These are phyloP conservation scores for Cyclocybe cylindracea DNA, from an alignment of 768 basidiomycete species.

Conservation along the genomic window DNA sequence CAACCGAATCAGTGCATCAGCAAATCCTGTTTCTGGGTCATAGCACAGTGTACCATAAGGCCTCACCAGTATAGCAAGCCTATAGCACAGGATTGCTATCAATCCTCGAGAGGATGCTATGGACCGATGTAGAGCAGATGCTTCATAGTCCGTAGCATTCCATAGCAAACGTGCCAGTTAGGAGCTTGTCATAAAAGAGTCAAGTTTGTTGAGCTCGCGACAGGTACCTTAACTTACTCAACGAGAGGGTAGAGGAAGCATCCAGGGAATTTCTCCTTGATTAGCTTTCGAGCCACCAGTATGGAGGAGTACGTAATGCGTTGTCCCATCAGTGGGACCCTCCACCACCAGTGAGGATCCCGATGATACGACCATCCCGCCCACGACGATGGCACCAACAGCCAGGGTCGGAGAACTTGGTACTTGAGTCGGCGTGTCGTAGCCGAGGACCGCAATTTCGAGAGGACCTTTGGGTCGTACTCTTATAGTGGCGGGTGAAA, in stretches of 20 bases:
- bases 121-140: too few species aligned
- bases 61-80: too few species aligned
- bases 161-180: too few species aligned
- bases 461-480: conserved; percentile 18
- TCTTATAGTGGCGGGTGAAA: conserved; percentile 21
- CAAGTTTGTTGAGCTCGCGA: neutral
- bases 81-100: too few species aligned
- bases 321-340: conserved; percentile 22
- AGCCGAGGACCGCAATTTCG: conserved; percentile 27
- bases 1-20: too few species aligned
- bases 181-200: conserved; percentile 3
- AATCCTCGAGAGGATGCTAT: too few species aligned
- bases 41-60: too few species aligned
- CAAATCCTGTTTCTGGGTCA: too few species aligned
- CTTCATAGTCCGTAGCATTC: too few species aligned
- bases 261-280: conserved; percentile 24
- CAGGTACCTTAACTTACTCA: neutral
- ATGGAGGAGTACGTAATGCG: conserved; percentile 33
- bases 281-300: conserved; percentile 26
- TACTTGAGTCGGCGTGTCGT: conserved; percentile 16
- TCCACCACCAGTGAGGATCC: conserved; percentile 31
- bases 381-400: conserved; percentile 38
- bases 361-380: conserved; percentile 32
- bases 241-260: conserved; percentile 13
- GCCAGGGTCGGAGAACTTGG: conserved; percentile 31